These are phyloP conservation scores for Boletus rubescentipes DNA, from an alignment of 768 basidiomycete genomes.

Conservation along the genomic window DNA sequence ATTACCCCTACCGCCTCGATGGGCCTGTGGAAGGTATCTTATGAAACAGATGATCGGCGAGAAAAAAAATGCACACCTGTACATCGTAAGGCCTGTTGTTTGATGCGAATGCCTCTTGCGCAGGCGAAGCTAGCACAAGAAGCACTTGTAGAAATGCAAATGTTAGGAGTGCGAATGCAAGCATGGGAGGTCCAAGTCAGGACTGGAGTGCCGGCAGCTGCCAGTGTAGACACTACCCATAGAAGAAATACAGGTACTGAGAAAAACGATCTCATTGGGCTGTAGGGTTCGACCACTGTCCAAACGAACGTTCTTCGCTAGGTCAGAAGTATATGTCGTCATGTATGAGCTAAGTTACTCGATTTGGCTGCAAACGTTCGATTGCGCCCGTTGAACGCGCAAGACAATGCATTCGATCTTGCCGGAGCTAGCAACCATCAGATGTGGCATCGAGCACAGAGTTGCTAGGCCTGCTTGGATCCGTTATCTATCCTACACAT, in stretches of 20 bases:
- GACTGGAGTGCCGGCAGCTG: not conserved
- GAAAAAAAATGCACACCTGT: constrained; percentile 37
- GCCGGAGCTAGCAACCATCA: not conserved
- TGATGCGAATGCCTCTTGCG: constrained; percentile 25
- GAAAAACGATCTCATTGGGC: constrained; percentile 15
- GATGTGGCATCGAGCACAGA: not conserved
- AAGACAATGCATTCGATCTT: not conserved
- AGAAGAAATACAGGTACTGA: not conserved
- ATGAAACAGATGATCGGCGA: constrained; percentile 1
- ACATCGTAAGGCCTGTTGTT: constrained; percentile 45
- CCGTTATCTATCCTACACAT: constrained; percentile 2
- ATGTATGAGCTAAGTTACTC: constrained; percentile 11
- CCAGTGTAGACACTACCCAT: not conserved
- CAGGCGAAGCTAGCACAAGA: constrained; percentile 27
- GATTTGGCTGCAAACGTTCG: constrained; percentile 29
- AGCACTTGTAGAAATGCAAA: not conserved
- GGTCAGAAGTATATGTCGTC: not conserved
- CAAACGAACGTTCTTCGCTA: constrained; percentile 31
- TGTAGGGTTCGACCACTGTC: constrained; percentile 16
- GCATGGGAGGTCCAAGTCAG: constrained; percentile 14
- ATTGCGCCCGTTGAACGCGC: no score
- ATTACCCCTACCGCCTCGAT: constrained; percentile 76
- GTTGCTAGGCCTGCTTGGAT: not conserved
- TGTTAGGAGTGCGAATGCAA: constrained; percentile 8
- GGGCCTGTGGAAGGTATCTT: constrained; percentile 45